Conservation (phyloP, 768 basidiomycete species). For the Cantharellus anzutake region DNA sequence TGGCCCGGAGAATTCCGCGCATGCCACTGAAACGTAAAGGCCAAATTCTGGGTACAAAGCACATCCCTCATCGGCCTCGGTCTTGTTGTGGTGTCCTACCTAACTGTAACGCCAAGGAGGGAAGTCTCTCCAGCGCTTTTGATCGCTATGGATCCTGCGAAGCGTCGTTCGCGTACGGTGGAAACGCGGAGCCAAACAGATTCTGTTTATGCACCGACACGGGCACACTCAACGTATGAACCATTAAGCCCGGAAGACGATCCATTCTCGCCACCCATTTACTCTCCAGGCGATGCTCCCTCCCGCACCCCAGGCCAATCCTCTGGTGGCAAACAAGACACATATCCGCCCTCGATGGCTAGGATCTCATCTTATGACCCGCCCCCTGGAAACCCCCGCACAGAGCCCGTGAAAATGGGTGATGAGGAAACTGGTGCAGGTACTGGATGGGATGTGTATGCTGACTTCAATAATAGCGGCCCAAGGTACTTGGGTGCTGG, state of each 20-base stretch:
- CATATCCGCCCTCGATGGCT: too few relatives aligned
- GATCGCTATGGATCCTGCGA: not conserved
- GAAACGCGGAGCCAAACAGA: not conserved
- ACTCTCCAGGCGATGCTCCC: too few relatives aligned
- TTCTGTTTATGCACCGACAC: not conserved
- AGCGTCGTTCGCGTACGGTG: not conserved
- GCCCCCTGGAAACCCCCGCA: not conserved
- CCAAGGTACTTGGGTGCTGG: conserved; percentile 50
- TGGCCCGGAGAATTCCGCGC: not conserved
- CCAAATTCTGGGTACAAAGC: too few relatives aligned
- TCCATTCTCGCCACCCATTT: not conserved
- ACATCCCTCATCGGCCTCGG: too few relatives aligned
- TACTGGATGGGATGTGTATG: conserved; percentile 52
- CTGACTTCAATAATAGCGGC: conserved; percentile 77
- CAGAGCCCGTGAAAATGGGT: conserved; percentile 60
- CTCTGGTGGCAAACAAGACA: too few relatives aligned
- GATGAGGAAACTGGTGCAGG: conserved; percentile 19
- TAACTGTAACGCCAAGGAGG: too few relatives aligned
- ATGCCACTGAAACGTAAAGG: too few relatives aligned
- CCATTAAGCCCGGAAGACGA: not conserved
- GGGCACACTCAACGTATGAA: not conserved
- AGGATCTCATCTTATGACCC: too few relatives aligned
- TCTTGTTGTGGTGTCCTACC: too few relatives aligned
- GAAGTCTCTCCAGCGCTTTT: too few relatives aligned
- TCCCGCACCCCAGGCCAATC: too few relatives aligned